Percentiles rank a stretch among this genome's conserved stretches.
Conservation (phyloP, 2,329 filamentous ascomycete genomes). For the Paraphoma sp. region DNA sequence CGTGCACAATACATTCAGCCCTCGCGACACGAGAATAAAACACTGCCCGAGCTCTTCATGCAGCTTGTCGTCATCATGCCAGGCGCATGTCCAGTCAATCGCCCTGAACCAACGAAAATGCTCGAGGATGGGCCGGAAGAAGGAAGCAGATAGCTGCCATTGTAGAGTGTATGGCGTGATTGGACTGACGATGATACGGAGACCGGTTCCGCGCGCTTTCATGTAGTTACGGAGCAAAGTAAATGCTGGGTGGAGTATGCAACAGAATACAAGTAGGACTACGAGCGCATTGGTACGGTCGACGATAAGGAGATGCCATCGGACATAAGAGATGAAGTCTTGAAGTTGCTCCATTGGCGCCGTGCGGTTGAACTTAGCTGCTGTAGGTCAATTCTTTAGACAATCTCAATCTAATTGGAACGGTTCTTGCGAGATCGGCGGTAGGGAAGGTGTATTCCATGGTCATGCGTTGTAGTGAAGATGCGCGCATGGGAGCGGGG, state of each 20-base stretch:
- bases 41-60: constrained; percentile 19
- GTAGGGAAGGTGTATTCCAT: neutral
- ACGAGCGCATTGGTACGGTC: neutral
- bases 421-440: neutral
- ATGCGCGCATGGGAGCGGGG: neutral
- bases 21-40: constrained; percentile 23
- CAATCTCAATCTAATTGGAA: neutral
- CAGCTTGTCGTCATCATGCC: constrained; percentile 15
- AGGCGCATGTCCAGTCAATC: constrained; percentile 21
- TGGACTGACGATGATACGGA: constrained; percentile 21
- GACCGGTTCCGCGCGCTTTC: constrained; percentile 15
- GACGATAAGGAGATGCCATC: neutral
- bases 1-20: constrained; percentile 18
- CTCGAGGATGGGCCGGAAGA: constrained; percentile 1
- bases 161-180: constrained; percentile 18
- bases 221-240: constrained; percentile 22
- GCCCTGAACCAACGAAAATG: constrained; percentile 20
- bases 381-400: neutral
- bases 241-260: neutral
- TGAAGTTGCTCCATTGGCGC: neutral
- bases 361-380: no score
- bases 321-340: neutral
- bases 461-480: neutral
- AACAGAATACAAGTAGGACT: neutral
- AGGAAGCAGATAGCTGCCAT: constrained; percentile 13